Evolutionary conservation across 2,329 filamentous ascomycete genomes (phyloP), one percentile per base, ranked within the genome.

Genomic region (Pseudocercospora pini-densiflorae): DNA sequence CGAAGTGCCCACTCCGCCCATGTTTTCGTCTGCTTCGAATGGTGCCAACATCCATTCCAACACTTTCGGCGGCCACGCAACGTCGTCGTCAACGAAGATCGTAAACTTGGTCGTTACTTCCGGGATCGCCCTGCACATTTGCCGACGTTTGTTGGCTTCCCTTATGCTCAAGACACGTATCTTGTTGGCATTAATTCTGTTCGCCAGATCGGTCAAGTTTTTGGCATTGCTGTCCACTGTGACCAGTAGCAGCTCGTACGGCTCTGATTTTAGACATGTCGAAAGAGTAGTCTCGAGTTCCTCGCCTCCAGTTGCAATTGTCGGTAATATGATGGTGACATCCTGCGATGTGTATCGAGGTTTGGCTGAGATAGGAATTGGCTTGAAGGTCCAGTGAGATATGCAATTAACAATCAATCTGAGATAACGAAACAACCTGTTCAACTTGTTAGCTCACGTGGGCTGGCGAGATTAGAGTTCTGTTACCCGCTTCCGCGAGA

Each of bases 81-180:
- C 94, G 78, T 98, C 94, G 80, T 98, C 94, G 77, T 98, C 94
- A 27, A 94, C 93, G 83, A 98, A 93, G 74, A 98, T 87, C 43
- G 92, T 97, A 76, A 98, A 93, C 60, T 86, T 82, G 0, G 94
- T 97, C 71, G 84, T 85, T 65, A 97, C 93, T 72, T 92, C 87
- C 21, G 94, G 93, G 57, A 98, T 92, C 3, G 93, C 94, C 77
- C 93, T 88, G 79, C 93, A 96, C 77, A 98, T 93, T 79, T 98
- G 94, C 21, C 94, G 88, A 63, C 94, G 91, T 84, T 98, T 98
- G 83, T 98, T 98, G 72, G 94, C 93, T 77, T 97, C 94, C 67
- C 87, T 85, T 31, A 93, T 92, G 70, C 87, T 90, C 71, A 94
- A 84, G 51, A 97, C 89, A 63, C 88, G 87, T 71, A 97, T 88